Base-by-base conservation (phyloP, 2,329 filamentous ascomycete genomes). In the Aspergillus pseudoglaucus region DNA sequence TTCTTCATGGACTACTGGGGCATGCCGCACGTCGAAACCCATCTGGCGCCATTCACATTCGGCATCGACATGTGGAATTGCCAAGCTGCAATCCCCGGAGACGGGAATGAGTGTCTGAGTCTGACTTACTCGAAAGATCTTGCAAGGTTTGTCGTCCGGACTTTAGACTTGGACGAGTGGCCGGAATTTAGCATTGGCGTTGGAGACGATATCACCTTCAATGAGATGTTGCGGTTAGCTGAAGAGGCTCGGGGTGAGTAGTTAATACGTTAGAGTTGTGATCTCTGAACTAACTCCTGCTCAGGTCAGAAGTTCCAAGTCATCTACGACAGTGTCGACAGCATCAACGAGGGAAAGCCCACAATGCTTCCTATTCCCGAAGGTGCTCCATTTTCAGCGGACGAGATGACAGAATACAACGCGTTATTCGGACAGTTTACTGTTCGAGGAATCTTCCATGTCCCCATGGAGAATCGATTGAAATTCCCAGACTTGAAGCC, bases 101-200 rank as follows among this genome's bases (percentile, higher is more conserved):
- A 70, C 18, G 78, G 78, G 0, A 63, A 74, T n/a, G 65, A 61
- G 5, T 59, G 60, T 3, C 63, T 75, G 7, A 59, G 66, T 3
- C 74, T 78, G 57, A 80, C 76, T 0, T 73, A 78, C 53, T 75
- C 70, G 1, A 60, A 60, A 4, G 77, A 81, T 54, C 61, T 81
- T 37, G 76, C 70, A 3, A 66, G 59, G 32, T 78, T 75, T 46
- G 65, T 77, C 4, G 69, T 66, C 6, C 66, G 64, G 4, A 48
- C 66, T 3, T 53, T 80, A 12, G 66, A 68, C n/a, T 50, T 72
- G 18, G 55, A 67, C 3, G 64, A 63, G 18, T 79, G 77, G 77
- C 68, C 73, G 2, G 62, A 67, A 27, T 70, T 53, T 20, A 65
- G 58, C 44, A 41, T 65, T 2, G 46, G 64, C 18, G 62, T 64